A percentile compares a stretch with the other conserved stretches of the same genome.
phyloP scores from a whole-genome alignment of 2,329 filamentous ascomycete species.

The Fusarium nisikadoi region DNA sequence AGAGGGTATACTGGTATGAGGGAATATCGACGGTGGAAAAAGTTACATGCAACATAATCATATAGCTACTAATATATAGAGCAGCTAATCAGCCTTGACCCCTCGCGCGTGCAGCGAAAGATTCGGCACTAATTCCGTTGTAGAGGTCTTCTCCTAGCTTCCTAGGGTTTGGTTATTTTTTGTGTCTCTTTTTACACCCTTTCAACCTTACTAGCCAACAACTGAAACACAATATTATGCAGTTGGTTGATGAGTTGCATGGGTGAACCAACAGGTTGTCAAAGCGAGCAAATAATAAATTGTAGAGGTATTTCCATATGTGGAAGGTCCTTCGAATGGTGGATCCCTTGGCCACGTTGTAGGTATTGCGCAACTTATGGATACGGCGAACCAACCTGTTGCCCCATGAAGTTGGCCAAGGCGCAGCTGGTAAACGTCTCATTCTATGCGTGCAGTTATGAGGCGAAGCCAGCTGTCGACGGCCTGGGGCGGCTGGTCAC shows the following conservation, averaged over 20 bases:
- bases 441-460: too few relatives aligned
- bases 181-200: background rate
- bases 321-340: background rate
- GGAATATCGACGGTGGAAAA: background rate
- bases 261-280: conserved; percentile 1
- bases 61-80: background rate
- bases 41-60: background rate
- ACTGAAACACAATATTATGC: too few relatives aligned
- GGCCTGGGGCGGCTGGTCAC: too few relatives aligned
- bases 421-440: background rate
- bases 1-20: background rate
- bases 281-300: background rate
- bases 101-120: background rate
- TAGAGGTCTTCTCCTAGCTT: background rate
- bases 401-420: background rate
- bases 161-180: background rate
- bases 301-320: background rate
- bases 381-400: background rate
- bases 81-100: background rate
- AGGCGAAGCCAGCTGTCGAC: too few relatives aligned
- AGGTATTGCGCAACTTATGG: background rate
- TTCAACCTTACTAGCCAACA: background rate
- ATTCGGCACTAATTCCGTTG: background rate
- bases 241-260: too few relatives aligned
- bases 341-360: background rate